Evolutionary conservation across 1,284 basidiomycete species (phyloP), one percentile per base, ranked within the genome.

Genomic region (Fomes fomentarius): DNA sequence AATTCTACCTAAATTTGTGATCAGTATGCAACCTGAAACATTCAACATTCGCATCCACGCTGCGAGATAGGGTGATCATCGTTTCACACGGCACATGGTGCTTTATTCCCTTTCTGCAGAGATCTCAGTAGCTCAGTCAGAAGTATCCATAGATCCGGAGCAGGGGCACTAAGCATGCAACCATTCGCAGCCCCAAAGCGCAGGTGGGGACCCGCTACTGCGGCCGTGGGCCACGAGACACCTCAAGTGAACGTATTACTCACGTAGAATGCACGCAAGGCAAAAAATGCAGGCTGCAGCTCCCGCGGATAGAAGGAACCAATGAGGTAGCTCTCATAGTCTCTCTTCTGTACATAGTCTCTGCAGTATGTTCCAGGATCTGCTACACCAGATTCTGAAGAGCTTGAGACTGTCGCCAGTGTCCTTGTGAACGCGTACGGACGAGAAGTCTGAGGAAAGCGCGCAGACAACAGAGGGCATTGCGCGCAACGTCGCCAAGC

Each of bases 261-360:
- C 74, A 94, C 93, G 66, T 93, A 92, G 69, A 96, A 94, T 2
- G 94, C 94, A 63, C 90, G 84, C 57, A 95, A 75, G 6, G 92
- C 93, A 60, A 92, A 85, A 70, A 87, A 96, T 61, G 84, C 87
- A 63, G 77, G 80, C 67, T 86, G 83, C 56, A 82, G 69, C 22
- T 77, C 69, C 41, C 71, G 74, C 15, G 94, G 91, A 72, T 89
- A 96, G 70, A 94, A 88, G 49, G 89, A 87, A 8, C 85, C 84
- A 34, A 81, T 78, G 37, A 95, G 76, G 73, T 84, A 93, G 11
- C 90, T 86, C 58, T 95, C 92, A 66, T 92, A 89, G 74, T 93
- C 91, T 58, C 89, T 82, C 71, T 83, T 89, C 58, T 76, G 82
- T 44, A 93, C 85, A 45, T 89, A 74, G 39, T 84, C 76, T 56